A percentile compares a stretch with the other conserved stretches of the same genome.
These are phyloP conservation scores for Alternaria consortialis DNA, from an alignment of 2,329 filamentous ascomycete species.

Conservation along the genomic window DNA sequence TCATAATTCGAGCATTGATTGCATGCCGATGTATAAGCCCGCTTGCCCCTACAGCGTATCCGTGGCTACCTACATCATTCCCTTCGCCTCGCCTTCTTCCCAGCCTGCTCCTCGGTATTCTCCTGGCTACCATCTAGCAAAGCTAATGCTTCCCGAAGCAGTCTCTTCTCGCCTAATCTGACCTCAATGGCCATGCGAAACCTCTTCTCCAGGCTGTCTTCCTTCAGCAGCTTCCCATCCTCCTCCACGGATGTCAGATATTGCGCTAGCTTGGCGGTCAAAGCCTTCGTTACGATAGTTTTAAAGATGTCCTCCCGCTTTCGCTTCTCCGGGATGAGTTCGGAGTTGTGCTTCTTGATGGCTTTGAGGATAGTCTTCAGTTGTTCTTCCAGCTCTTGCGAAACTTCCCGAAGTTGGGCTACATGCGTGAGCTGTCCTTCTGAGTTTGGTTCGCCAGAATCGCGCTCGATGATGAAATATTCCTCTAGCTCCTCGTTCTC, in stretches of 20 bases:
- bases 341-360: constrained; percentile 21
- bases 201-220: constrained; percentile 16
- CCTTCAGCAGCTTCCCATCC: constrained; percentile 23
- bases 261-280: constrained; percentile 22
- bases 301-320: constrained; percentile 23
- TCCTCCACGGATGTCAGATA: constrained; percentile 26
- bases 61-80: neutral
- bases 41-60: too few relatives aligned
- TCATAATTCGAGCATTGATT: too few relatives aligned
- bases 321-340: constrained; percentile 14
- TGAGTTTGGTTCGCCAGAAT: constrained; percentile 32
- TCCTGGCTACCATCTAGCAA: neutral
- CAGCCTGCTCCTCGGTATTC: neutral
- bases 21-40: too few relatives aligned
- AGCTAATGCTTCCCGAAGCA: constrained; percentile 28
- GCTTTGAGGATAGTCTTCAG: constrained; percentile 24
- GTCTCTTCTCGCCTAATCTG: constrained; percentile 29
- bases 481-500: constrained; percentile 27
- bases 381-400: constrained; percentile 30
- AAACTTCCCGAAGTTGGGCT: constrained; percentile 21
- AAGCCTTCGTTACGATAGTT: constrained; percentile 11
- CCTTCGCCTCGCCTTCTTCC: neutral
- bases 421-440: constrained; percentile 25
- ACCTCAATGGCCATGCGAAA: constrained; percentile 32
- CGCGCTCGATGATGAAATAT: constrained; percentile 32